phyloP scores from a whole-genome alignment of 2,329 filamentous ascomycete species.

The Fonsecaea pedrosoi region DNA sequence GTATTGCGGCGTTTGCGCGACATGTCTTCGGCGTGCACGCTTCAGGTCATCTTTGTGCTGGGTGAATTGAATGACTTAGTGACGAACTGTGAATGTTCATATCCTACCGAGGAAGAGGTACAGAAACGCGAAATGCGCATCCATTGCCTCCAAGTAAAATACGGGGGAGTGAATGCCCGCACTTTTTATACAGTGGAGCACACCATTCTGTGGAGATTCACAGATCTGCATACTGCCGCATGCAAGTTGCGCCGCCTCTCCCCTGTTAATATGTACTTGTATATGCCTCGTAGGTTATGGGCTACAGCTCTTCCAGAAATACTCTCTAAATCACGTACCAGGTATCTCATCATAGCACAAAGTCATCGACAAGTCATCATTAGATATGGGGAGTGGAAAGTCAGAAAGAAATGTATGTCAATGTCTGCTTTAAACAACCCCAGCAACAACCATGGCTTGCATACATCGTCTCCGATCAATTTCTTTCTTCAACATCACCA shows the following conservation, averaged over 20 bases:
- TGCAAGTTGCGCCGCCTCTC: too few species aligned
- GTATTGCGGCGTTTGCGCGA: constrained; percentile 41
- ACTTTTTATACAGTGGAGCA: not conserved
- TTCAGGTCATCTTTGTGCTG: not conserved
- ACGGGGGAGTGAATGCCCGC: not conserved
- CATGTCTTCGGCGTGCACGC: constrained; percentile 38
- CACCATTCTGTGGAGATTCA: not conserved
- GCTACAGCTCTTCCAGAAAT: not conserved
- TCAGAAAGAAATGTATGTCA: not conserved
- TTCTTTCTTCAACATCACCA: constrained; percentile 71
- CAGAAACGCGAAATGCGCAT: not conserved
- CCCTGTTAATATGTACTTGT: too few species aligned
- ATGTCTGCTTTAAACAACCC: constrained; percentile 16
- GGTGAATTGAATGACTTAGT: not conserved
- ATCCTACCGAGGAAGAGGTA: too few species aligned
- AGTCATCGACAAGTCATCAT: not conserved
- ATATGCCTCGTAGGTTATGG: too few species aligned
- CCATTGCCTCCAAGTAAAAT: not conserved
- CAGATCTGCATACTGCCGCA: too few species aligned
- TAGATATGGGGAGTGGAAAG: not conserved
- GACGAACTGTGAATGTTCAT: too few species aligned
- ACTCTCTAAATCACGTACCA: not conserved
- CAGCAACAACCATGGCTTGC: constrained; percentile 58
- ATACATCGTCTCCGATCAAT: constrained; percentile 62
- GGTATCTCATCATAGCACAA: not conserved